Conservation (phyloP, 202 grass and related monocot species). For the Alloteropsis angusta region DNA sequence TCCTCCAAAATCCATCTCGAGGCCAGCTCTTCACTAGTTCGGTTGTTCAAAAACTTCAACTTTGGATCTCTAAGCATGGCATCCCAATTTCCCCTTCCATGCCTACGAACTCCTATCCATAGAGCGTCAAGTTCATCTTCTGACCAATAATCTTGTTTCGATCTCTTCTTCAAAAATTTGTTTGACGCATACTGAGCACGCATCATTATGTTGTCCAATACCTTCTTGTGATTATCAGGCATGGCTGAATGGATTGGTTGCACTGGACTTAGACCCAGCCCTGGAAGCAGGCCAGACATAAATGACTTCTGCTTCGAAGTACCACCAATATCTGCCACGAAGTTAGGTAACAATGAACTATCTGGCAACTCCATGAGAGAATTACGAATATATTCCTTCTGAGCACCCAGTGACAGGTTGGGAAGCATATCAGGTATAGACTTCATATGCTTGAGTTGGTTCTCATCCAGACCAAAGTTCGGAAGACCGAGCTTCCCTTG, state of each 20-base stretch:
- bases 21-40: constrained; percentile 61
- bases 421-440: constrained; percentile 64
- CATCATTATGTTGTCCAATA: constrained; percentile 88
- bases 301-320: constrained; percentile 61
- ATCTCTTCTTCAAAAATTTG: constrained; percentile 75
- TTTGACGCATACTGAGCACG: constrained; percentile 65
- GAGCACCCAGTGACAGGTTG: constrained; percentile 40
- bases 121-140: constrained; percentile 97
- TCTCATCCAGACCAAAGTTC: constrained; percentile 57
- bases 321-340: constrained; percentile 45
- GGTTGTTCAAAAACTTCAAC: constrained; percentile 68
- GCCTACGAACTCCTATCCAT: constrained; percentile 97
- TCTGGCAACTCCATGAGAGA: constrained; percentile 65
- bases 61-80: constrained; percentile 88
- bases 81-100: constrained; percentile 96
- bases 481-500: constrained; percentile 88
- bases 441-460: constrained; percentile 48
- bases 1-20: constrained; percentile 83
- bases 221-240: constrained; percentile 89
- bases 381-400: constrained; percentile 40
- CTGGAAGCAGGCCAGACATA: constrained; percentile 61
- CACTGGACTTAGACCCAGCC: constrained; percentile 49
- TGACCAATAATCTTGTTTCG: constrained; percentile 79
- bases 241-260: constrained; percentile 60
- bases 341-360: constrained; percentile 67